Percentiles rank a stretch among this genome's conserved stretches.
These are phyloP conservation scores for Populus trichocarpa DNA, from an alignment of 441 rosid species.

Conservation along the genomic window DNA sequence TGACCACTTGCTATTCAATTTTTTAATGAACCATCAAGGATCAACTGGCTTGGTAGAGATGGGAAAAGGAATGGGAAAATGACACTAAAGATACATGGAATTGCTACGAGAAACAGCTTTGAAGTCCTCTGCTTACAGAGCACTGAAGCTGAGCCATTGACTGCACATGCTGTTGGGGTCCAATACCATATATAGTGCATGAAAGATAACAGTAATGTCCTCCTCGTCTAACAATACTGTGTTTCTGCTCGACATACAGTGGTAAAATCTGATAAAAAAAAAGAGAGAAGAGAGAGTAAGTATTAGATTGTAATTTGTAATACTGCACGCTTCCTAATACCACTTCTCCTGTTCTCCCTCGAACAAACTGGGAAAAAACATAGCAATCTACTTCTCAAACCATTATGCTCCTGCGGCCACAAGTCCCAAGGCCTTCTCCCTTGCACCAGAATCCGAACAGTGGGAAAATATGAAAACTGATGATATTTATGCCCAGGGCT, in stretches of 20 bases:
- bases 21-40: not conserved
- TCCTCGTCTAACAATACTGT: not conserved
- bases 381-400: not conserved
- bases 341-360: not conserved
- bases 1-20: not conserved
- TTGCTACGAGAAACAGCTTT: not conserved
- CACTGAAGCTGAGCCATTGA: no score
- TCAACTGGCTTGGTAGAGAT: not conserved
- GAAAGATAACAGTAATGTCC: not conserved
- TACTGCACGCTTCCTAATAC: not conserved
- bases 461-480: no score
- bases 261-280: not conserved
- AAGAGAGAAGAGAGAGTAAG: not conserved
- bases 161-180: no score
- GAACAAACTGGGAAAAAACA: not conserved
- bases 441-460: no score
- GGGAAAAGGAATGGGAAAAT: not conserved
- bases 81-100: not conserved
- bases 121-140: no score
- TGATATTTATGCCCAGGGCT: not conserved
- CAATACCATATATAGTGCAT: not conserved
- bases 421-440: no score
- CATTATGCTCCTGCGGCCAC: no score
- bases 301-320: not conserved
- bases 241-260: not conserved